Evolutionary conservation across 176 grass and related monocot species (phyloP), one percentile per base, ranked within the genome.

Genomic region (Rhynchospora breviuscula): DNA sequence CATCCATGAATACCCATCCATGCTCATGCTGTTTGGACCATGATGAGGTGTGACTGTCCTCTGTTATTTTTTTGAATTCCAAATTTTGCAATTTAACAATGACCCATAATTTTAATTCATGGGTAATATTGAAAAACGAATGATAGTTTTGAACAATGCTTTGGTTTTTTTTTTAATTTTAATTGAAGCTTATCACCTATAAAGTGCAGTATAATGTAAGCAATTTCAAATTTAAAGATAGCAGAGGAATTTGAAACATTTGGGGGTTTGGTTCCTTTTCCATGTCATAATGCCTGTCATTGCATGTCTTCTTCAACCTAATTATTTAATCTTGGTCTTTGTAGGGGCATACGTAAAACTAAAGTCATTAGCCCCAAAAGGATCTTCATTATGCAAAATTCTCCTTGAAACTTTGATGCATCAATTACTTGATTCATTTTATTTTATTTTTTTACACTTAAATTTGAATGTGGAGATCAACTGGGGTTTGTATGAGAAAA

Each of bases 251-350:
- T n/a, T 54, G 13, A 33, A 57, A 17, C 5, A 22, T 13, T 26
- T 1, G 4, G 21, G 73, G 48, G 73, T 78, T 78, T 82, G 80
- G 62, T 48, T 66, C 19, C 80, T 82, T 82, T 66, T 82, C 61
- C 80, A 82, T 66, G 62, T 82, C 80, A 82, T 82, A 82, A 82
- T 82, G 80, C 11, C 60, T 82, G 62, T 82, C 60, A 66, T 82
- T 82, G 62, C 80, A 82, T 82, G 80, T 82, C 61, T 82, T 26
- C 7, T 64, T 82, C 59, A 63, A 82, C 33, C 61, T 68, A 82
- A 52, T 82, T 67, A 23, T 82, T 82, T 67, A 64, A 82, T 82
- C 45, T 66, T 63, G 62, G 80, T 68, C 51, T 78, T 57, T 78
- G 7, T 17, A 78, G 73, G 73, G 79, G 31, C 79, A 64, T 63